A percentile compares a stretch with the other conserved stretches of the same genome.
phyloP scores from a whole-genome alignment of 2,329 filamentous ascomycete species.

The Xylariaceae sp. region DNA sequence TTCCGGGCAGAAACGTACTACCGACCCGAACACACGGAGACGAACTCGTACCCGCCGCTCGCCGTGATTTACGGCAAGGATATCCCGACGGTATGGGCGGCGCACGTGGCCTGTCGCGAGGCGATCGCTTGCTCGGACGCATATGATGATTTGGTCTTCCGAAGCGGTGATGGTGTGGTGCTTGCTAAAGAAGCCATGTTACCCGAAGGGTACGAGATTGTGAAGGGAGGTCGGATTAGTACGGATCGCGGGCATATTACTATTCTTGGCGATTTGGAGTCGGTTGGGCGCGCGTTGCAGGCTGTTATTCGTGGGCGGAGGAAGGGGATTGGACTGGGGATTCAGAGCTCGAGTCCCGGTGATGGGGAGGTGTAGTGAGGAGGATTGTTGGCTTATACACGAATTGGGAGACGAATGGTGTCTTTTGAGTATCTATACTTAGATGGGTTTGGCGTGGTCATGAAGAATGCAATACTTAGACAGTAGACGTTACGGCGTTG shows the following conservation, averaged over 20 bases:
- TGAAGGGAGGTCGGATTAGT: slow-evolving; percentile 66
- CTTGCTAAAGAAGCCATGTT: slow-evolving; percentile 81
- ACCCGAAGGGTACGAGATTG: slow-evolving; percentile 70
- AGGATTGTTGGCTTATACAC: not conserved
- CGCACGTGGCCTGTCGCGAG: slow-evolving; percentile 65
- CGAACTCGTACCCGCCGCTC: slow-evolving; percentile 76
- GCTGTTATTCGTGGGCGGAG: slow-evolving; percentile 61
- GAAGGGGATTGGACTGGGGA: slow-evolving; percentile 66
- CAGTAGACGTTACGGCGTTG: too few relatives aligned
- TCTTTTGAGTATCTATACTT: too few relatives aligned
- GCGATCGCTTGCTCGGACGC: slow-evolving; percentile 69
- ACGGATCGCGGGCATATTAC: slow-evolving; percentile 85
- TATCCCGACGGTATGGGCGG: slow-evolving; percentile 78
- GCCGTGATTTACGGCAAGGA: slow-evolving; percentile 82
- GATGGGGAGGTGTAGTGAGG: not conserved
- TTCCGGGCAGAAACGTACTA: slow-evolving; percentile 74
- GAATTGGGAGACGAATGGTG: not conserved
- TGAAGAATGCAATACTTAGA: too few relatives aligned
- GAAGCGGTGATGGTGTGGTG: slow-evolving; percentile 83
- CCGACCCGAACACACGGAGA: slow-evolving; percentile 48
- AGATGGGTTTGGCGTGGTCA: too few relatives aligned
- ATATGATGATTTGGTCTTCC: slow-evolving; percentile 83
- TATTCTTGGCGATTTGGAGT: slow-evolving; percentile 76
- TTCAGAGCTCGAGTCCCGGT: not conserved
- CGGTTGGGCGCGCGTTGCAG: slow-evolving; percentile 67